Percentiles rank a stretch among this genome's conserved stretches.
phyloP scores from a whole-genome alignment of 1,139 yeast genomes.

The Pneumocystis carinii region DNA sequence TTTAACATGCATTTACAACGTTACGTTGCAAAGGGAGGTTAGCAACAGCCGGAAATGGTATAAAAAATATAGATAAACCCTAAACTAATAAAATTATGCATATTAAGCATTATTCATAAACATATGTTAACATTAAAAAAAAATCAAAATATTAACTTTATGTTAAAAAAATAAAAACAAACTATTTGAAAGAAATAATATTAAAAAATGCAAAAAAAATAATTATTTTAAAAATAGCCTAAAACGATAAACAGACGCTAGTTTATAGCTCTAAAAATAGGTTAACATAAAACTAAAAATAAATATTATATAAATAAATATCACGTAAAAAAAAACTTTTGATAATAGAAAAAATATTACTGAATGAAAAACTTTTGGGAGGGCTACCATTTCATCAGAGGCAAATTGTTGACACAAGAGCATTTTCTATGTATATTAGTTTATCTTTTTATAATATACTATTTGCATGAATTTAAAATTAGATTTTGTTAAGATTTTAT shows the following conservation, averaged over 20 bases:
- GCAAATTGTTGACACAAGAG: constrained; percentile 11
- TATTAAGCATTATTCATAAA: neutral
- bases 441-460: constrained; percentile 20
- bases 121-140: neutral
- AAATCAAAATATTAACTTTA: neutral
- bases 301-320: neutral
- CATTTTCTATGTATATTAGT: constrained; percentile 21
- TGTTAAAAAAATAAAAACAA: neutral
- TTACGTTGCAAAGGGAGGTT: neutral
- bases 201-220: neutral
- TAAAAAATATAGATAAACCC: neutral
- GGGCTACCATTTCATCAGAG: constrained; percentile 9
- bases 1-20: neutral
- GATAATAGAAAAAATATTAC: neutral
- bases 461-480: constrained; percentile 17
- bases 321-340: neutral
- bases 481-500: constrained; percentile 17
- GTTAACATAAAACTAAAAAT: neutral
- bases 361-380: constrained; percentile 5
- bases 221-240: neutral
- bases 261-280: neutral
- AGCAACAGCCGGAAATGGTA: neutral
- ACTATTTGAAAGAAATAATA: neutral
- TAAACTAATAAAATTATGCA: neutral
- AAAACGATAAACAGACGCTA: neutral